Conservation (phyloP, 345 rosid genomes). For the Euphorbia lathyris region DNA sequence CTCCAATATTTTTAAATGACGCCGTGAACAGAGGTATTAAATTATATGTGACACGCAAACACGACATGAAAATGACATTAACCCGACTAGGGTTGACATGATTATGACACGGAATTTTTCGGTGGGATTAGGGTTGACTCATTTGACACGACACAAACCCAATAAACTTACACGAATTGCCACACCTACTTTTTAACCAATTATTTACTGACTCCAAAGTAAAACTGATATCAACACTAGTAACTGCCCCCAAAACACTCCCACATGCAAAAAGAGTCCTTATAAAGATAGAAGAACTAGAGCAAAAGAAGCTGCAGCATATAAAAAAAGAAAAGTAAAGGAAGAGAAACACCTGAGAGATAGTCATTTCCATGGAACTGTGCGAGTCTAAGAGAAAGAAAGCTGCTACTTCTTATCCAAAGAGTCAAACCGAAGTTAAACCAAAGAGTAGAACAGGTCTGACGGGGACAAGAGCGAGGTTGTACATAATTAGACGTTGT, state of each 20-base stretch:
- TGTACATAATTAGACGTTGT: slow-evolving; percentile 60
- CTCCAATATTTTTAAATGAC: no score
- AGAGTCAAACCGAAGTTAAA: slow-evolving; percentile 30
- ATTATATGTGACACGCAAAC: no score
- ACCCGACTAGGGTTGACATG: no score
- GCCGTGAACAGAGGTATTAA: no score
- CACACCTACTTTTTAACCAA: slow-evolving; percentile 15
- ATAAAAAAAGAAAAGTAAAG: slow-evolving; percentile 4
- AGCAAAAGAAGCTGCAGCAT: slow-evolving; percentile 14
- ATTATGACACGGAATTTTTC: no score
- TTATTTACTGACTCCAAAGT: slow-evolving; percentile 27
- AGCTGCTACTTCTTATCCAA: slow-evolving; percentile 19
- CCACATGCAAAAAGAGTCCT: background rate
- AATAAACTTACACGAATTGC: no score
- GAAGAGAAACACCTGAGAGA: background rate
- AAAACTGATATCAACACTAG: slow-evolving; percentile 24
- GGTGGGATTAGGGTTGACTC: no score
- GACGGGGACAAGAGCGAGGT: slow-evolving; percentile 59
- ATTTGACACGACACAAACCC: no score
- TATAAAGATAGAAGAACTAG: slow-evolving; percentile 12
- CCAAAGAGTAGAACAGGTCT: slow-evolving; percentile 31
- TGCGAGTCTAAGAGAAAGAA: slow-evolving; percentile 5
- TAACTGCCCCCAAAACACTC: slow-evolving; percentile 28
- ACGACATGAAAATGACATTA: no score
- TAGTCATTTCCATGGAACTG: slow-evolving; percentile 28